A percentile compares a stretch with the other conserved stretches of the same genome.
These are phyloP conservation scores for Globisporangium okanoganense DNA, from an alignment of 352 stramenopile genomes.

Conservation along the genomic window DNA sequence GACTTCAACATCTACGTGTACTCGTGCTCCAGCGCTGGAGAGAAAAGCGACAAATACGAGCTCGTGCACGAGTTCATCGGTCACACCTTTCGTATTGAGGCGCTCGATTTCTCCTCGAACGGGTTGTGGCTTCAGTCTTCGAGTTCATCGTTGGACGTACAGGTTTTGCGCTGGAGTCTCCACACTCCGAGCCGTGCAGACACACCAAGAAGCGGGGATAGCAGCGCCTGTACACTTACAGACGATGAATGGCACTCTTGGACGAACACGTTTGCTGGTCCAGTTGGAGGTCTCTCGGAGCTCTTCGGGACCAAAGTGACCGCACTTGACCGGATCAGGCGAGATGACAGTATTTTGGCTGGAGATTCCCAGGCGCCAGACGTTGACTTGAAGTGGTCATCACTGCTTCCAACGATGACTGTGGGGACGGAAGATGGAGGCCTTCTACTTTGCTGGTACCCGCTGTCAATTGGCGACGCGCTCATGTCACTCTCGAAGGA, in stretches of 20 bases:
- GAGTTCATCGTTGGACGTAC: constrained; percentile 41
- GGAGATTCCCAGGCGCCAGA: neutral
- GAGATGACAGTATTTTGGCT: constrained; percentile 11
- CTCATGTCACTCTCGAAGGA: constrained; percentile 45
- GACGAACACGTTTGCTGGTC: constrained; percentile 48
- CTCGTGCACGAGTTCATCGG: constrained; percentile 54
- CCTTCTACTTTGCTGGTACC: constrained; percentile 70
- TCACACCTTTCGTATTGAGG: constrained; percentile 52
- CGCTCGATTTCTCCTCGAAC: constrained; percentile 70
- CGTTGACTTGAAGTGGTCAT: constrained; percentile 29
- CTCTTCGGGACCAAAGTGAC: constrained; percentile 27
- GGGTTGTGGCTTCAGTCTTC: constrained; percentile 61
- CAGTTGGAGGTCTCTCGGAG: constrained; percentile 42
- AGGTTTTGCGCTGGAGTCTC: constrained; percentile 72
- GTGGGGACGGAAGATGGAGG: constrained; percentile 46
- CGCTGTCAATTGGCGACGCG: constrained; percentile 36
- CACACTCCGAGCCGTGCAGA: constrained; percentile 10
- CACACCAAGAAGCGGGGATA: neutral
- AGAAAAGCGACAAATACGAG: constrained; percentile 27
- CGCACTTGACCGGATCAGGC: constrained; percentile 37
- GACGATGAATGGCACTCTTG: constrained; percentile 52
- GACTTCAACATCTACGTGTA: constrained; percentile 84
- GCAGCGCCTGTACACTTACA: constrained; percentile 18
- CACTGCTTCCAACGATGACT: constrained; percentile 39
- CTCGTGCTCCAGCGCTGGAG: neutral